These are phyloP conservation scores for Conidiobolus incongruus DNA, from an alignment of 371 early-diverging fungal species.

Conservation along the genomic window DNA sequence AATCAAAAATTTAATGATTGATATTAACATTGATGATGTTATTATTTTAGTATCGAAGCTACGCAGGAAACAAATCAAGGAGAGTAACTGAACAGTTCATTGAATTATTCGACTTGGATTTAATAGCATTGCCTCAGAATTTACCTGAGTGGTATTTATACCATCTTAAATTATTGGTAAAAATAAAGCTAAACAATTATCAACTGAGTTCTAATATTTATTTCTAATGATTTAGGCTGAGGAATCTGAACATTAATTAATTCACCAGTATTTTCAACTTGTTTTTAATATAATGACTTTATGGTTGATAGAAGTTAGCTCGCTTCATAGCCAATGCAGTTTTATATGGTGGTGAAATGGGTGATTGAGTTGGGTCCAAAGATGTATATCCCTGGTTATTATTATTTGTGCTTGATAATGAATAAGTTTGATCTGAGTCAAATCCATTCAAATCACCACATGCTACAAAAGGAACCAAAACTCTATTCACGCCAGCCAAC, in stretches of 20 bases:
- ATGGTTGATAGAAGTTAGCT: conserved; percentile 4
- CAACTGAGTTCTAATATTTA: no score
- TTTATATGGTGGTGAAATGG: conserved; percentile 78
- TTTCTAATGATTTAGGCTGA: no score
- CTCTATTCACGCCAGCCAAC: conserved; percentile 43
- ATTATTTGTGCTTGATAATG: conserved; percentile 19
- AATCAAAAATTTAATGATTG: no score
- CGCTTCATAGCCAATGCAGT: conserved; percentile 58
- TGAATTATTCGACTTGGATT: conserved; percentile 81
- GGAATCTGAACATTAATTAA: no score
- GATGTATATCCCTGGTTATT: conserved; percentile 2
- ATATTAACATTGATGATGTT: not conserved
- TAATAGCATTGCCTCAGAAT: conserved; percentile 54
- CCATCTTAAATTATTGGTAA: no score
- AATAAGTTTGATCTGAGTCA: conserved; percentile 62
- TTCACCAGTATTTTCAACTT: no score
- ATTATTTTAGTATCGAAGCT: conserved; percentile 52
- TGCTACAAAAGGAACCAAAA: conserved; percentile 74
- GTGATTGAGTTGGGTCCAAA: conserved; percentile 59
- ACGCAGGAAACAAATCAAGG: conserved; percentile 66
- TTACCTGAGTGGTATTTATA: no score
- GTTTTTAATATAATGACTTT: no score
- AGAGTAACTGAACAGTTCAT: conserved; percentile 84
- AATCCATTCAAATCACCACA: conserved; percentile 77
- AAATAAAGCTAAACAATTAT: no score